Evolutionary conservation across 306 rosid genomes (phyloP).

Genomic region (Gleditsia sinensis): DNA sequence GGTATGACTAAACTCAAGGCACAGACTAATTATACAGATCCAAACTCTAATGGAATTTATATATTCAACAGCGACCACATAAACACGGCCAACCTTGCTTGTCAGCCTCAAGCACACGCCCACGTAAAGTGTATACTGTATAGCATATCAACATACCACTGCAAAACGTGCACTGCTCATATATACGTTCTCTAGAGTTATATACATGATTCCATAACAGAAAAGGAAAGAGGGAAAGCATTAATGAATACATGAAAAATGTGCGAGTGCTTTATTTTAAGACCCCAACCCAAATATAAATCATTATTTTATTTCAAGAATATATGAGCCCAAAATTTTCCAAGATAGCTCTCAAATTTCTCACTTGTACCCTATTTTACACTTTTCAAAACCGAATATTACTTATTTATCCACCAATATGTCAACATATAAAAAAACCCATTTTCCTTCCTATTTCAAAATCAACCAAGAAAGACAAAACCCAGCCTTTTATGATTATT

Average conservation of each 20-base stretch:
- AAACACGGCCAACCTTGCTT: constrained; percentile 5
- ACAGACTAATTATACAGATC: neutral
- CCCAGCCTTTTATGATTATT: neutral
- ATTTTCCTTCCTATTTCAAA: constrained; percentile 8
- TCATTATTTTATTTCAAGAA: neutral
- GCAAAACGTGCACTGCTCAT: neutral
- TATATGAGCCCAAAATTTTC: neutral
- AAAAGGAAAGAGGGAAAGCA: constrained; percentile 4
- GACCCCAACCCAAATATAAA: neutral
- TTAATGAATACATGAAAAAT: neutral
- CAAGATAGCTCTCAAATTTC: neutral
- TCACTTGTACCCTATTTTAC: constrained; percentile 1
- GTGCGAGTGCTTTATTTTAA: neutral
- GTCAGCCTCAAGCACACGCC: neutral
- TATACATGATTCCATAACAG: constrained; percentile 13
- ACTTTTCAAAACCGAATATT: neutral
- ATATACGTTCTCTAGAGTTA: neutral
- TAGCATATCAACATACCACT: neutral
- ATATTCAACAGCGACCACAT: neutral
- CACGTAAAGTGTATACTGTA: neutral
- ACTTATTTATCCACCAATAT: neutral
- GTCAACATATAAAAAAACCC: neutral
- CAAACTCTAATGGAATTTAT: neutral
- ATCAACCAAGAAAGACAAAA: constrained; percentile 18
- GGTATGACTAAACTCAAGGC: constrained; percentile 18